A percentile compares a stretch with the other conserved stretches of the same genome.
Evolutionary conservation across 73 alveolate genomes (phyloP).

Genomic region (Paramecium caudatum): DNA sequence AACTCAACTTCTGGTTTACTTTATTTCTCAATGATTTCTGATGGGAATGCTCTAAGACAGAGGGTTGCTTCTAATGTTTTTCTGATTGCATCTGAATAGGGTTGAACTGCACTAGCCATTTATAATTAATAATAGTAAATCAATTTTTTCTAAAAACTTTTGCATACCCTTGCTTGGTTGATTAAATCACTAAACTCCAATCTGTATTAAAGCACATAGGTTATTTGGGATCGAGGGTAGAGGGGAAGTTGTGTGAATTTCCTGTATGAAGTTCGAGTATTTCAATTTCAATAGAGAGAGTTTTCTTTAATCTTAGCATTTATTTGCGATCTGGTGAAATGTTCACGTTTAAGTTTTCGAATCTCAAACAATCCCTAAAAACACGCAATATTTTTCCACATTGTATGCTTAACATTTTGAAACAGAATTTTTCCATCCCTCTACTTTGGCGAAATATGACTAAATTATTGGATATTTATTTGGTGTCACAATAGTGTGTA

Average conservation of each 20-base stretch:
- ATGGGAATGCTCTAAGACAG: slow-evolving; percentile 38
- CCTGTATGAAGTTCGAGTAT: slow-evolving; percentile 17
- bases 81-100: slow-evolving; percentile 63
- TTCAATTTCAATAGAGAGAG: neutral
- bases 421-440: slow-evolving; percentile 44
- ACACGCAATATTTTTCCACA: neutral
- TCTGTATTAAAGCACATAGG: slow-evolving; percentile 24
- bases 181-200: neutral
- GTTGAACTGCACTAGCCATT: slow-evolving; percentile 21
- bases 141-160: slow-evolving; percentile 42
- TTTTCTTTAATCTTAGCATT: neutral
- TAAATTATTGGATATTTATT: slow-evolving; percentile 15
- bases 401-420: neutral
- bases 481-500: slow-evolving; percentile 11
- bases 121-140: too few species aligned
- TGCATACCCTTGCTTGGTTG: slow-evolving; percentile 36
- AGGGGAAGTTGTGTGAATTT: neutral
- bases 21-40: slow-evolving; percentile 59
- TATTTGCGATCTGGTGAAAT: slow-evolving; percentile 22
- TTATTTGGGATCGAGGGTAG: slow-evolving; percentile 15
- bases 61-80: slow-evolving; percentile 35
- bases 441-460: slow-evolving; percentile 12
- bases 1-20: slow-evolving; percentile 65
- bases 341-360: neutral
- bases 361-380: slow-evolving; percentile 15